A percentile compares a stretch with the other conserved stretches of the same genome.
Conservation (phyloP, 2,329 filamentous ascomycete species). For the Exserohilum turcica region DNA sequence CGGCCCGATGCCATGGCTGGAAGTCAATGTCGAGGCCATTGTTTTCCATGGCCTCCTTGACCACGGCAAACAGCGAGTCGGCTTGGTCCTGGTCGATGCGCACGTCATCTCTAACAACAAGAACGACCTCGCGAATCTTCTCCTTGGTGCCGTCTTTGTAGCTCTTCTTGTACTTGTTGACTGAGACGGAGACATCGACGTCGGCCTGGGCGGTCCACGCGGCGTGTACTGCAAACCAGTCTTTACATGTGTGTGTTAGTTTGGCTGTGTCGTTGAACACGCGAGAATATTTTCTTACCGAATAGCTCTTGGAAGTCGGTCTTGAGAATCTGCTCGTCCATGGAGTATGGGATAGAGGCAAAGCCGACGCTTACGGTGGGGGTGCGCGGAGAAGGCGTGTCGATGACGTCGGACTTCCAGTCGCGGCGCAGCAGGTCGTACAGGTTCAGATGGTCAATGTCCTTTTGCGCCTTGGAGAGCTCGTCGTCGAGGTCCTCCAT, state of each 20-base stretch:
- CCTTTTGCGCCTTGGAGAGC: slow-evolving; percentile 51
- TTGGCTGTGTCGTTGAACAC: background rate
- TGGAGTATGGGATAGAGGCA: slow-evolving; percentile 53
- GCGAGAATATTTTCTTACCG: slow-evolving; percentile 7
- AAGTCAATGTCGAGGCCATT: slow-evolving; percentile 46
- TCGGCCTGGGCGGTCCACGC: slow-evolving; percentile 55
- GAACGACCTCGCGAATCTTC: slow-evolving; percentile 55
- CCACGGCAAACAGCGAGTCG: slow-evolving; percentile 49
- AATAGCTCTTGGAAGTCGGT: slow-evolving; percentile 56
- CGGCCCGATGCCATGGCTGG: slow-evolving; percentile 52
- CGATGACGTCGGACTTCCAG: slow-evolving; percentile 56
- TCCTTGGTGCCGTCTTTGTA: slow-evolving; percentile 50
- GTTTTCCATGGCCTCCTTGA: slow-evolving; percentile 51
- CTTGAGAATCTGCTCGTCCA: slow-evolving; percentile 54
- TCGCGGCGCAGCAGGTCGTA: slow-evolving; percentile 54
- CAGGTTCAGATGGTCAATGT: slow-evolving; percentile 49
- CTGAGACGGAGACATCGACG: slow-evolving; percentile 52
- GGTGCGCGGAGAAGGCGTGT: slow-evolving; percentile 54
- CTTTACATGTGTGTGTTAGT: background rate
- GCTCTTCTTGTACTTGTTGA: slow-evolving; percentile 55
- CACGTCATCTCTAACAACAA: slow-evolving; percentile 53
- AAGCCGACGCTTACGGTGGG: slow-evolving; percentile 56
- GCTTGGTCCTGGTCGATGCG: slow-evolving; percentile 53
- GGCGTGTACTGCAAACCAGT: slow-evolving; percentile 57
- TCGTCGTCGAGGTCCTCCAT: slow-evolving; percentile 52